phyloP scores from a whole-genome alignment of 305 asterid species.

The Fraxinus baroniana region DNA sequence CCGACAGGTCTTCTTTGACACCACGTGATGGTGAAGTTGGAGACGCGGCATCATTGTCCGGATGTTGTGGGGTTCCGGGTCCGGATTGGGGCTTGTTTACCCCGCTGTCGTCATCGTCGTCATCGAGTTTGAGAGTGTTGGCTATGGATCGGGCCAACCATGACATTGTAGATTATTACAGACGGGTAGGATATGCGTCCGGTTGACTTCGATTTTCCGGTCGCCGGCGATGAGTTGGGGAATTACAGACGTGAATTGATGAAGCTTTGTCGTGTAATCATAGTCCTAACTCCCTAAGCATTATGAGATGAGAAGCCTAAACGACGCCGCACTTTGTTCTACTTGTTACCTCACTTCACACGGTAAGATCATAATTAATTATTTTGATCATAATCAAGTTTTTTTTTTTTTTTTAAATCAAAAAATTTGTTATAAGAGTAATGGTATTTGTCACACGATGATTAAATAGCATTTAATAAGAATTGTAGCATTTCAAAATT shows the following conservation, averaged over 20 bases:
- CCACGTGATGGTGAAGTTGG: slow-evolving; percentile 72
- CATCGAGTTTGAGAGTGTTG: slow-evolving; percentile 72
- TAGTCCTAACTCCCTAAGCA: neutral
- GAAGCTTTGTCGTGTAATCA: slow-evolving; percentile 5
- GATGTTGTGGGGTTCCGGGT: slow-evolving; percentile 20
- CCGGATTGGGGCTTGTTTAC: slow-evolving; percentile 26
- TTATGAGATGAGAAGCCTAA: neutral
- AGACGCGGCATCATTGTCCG: slow-evolving; percentile 33
- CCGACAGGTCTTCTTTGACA: slow-evolving; percentile 90
- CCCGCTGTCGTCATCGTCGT: slow-evolving; percentile 35
- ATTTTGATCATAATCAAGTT: neutral
- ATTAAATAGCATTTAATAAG: neutral
- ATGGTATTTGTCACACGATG: neutral
- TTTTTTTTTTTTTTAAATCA: neutral
- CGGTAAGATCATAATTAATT: neutral
- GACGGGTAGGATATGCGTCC: neutral
- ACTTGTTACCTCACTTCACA: neutral
- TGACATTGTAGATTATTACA: slow-evolving; percentile 50
- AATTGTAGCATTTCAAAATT: neutral
- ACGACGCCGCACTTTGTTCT: neutral
- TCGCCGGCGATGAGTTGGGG: slow-evolving; percentile 39
- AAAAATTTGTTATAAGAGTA: neutral
- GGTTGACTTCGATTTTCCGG: slow-evolving; percentile 7
- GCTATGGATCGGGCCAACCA: slow-evolving; percentile 97
- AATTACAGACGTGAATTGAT: slow-evolving; percentile 25